Evolutionary conservation across 257 asterid genomes (phyloP), one percentile per base, ranked within the genome.

Genomic region (Primulina eburnea): DNA sequence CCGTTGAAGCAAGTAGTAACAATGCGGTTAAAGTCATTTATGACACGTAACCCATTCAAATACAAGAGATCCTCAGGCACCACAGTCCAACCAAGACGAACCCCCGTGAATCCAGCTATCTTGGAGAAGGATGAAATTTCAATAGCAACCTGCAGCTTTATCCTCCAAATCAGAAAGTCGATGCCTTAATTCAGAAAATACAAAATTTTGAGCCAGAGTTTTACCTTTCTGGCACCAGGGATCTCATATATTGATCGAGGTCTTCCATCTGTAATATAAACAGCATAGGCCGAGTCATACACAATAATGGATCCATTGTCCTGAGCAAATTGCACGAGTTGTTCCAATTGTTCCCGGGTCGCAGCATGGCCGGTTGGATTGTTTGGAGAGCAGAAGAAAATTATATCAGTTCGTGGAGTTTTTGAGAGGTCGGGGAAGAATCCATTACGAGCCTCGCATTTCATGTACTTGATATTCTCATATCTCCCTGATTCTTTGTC

Each of bases 341-440:
- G 83, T 62, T 81, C 82, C 17, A 92, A 40, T 62, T 92, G 94
- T 18, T 82, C 77, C 75, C 87, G 62, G 0, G 98, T 63, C 9
- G 96, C 92, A 55, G 96, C 93, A 18, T 89, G 94, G 33, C 98
- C 98, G 1, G 94, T 89, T 11, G 98, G 98, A 69, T 92, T 92
- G 71, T 92, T 92, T 2, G 98, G 93, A 64, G 93, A 86, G 68
- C 98, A 92, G 75, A 92, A 88, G 83, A 92, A 92, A 63, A 92
- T 88, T 76, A 89, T 64, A 75, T 92, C 96, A 2, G 96, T 85
- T 72, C 98, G 78, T 8, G 82, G 50, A 12, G 84, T 72, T 57
- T 67, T 78, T 1, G 87, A 63, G 71, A 89, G 78, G 72, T 89
- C 88, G 0, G 96, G 96, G 66, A 92, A 92, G 86, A 92, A 92